Evolutionary conservation across 2,329 filamentous ascomycete genomes (phyloP), one percentile per base, ranked within the genome.

Genomic region (Phialophora verrucosa): DNA sequence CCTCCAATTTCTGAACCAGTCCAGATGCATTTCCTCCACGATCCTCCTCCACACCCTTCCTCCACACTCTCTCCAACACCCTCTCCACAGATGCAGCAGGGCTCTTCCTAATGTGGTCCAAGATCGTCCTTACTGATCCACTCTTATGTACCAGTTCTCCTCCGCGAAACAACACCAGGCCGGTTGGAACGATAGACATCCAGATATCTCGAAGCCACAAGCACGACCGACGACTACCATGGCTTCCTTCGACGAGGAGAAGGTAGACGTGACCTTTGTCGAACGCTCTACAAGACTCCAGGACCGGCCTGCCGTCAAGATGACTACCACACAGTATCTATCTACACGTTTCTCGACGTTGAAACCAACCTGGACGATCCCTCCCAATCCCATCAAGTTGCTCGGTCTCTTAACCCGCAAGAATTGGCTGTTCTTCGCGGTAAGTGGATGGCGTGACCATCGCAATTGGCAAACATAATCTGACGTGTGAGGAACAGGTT

Each of bases 381-480:
- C 54, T 20, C 54, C 54, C 4, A 57, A 57, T 17, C 54, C 54
- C 20, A 17, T 57, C 27, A 57, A 23, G 32, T 23, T 57, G 29
- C 29, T 57, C 4, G 54, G 54, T n/a, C 20, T 57, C 25, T 20
- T 57, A 14, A 57, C 54, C 29, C 31, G 54, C 11, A 32, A 38
- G 27, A 38, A 57, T 38, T 57, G 54, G 54, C 54, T 57, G 14
- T 57, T 57, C 54, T 57, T 57, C 7, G 54, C 29, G 6, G 54
- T 57, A 23, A 32, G 54, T 57, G 25, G 49, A 51, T 17, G 11
- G 8, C 20, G 3, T 29, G 27, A 25, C 14, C 12, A 25, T 8
- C 14, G 20, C 11, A 23, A 27, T 27, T 23, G 8, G 23, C 17
- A 44, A 51, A 14, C 1, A 1, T 3, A 27, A 17, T 10, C 49